A percentile compares a stretch with the other conserved stretches of the same genome.
Evolutionary conservation across 2,329 filamentous ascomycete species (phyloP).

Genomic region (Colletotrichum aenigma): DNA sequence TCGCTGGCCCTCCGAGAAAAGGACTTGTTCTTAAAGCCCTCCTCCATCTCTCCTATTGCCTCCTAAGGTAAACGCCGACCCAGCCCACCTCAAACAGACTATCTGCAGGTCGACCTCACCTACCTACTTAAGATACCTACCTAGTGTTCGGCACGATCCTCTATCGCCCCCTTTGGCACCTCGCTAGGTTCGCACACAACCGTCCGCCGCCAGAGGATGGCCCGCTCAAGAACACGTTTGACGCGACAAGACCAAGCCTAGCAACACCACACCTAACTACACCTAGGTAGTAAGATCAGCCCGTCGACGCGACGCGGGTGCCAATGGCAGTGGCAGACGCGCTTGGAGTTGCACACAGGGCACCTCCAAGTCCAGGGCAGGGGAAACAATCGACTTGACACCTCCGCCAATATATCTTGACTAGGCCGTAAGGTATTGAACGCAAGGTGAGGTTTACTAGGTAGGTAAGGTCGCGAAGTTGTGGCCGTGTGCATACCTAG

Average conservation of each 20-base stretch:
- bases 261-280: neutral
- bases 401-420: neutral
- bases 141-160: neutral
- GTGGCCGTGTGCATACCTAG: neutral
- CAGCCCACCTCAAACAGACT: neutral
- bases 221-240: neutral
- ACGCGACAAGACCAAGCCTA: neutral
- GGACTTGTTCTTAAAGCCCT: neutral
- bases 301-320: neutral
- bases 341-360: neutral
- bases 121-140: neutral
- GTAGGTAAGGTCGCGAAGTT: neutral
- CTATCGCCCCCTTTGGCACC: neutral
- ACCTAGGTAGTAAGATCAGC: neutral
- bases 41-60: neutral
- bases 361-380: neutral
- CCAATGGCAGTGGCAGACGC: neutral
- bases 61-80: neutral
- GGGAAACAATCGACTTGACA: neutral
- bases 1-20: neutral
- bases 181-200: neutral
- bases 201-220: neutral
- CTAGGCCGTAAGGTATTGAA: neutral
- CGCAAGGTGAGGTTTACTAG: neutral
- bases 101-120: neutral